Base-by-base conservation (phyloP, 1,284 basidiomycete species). In the Hemileia vastatrix region DNA sequence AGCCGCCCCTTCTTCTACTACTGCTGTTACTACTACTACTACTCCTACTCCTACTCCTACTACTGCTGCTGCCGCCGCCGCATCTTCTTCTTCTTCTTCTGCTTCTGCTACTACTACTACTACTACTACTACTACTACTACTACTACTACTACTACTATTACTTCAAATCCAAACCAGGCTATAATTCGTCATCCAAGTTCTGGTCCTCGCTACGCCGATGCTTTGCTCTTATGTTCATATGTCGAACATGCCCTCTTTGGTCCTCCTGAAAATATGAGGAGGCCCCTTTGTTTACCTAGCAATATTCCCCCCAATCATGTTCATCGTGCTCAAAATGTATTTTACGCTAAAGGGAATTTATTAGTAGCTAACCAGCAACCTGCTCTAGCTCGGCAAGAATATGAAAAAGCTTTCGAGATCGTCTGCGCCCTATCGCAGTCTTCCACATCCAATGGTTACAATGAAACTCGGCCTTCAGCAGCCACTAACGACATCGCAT, bases 271-370 rank as follows among this genome's bases (percentile, higher is more conserved):
- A 8, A 6, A 53, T 5, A 19, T 66, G 11, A 24, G 57, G 44
- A 66, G 70, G 4, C 71, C 71, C 9, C 64, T 66, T 27, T 48
- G 40, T 47, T 31, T 74, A 11, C 72, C 73, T 19, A 31, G 57
- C 15, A 65, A 57, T 18, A 67, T 80, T 13, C 76, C 77, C 0
- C 57, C 69, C 45, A 69, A 70, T 15, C 77, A 79, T 54, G 67
- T 76, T 2, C 76, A 78, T 53, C 76, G 79, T 1, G 66, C 80
- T 1, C 79, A 79, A 64, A 78, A 78, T 64, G 65, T 79, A n/a
- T 76, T 79, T 53, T 78, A 78, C 66, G 78, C 79, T 31, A 76
- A 76, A 64, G 79, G 77, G 11, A 80, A 78, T 61, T 68, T 80
- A 19, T 76, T 76, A 44, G 72, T 74, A 36, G 74, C 76, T 5